Evolutionary conservation across 148 eudicot species (phyloP).

Genomic region (Silene latifolia): DNA sequence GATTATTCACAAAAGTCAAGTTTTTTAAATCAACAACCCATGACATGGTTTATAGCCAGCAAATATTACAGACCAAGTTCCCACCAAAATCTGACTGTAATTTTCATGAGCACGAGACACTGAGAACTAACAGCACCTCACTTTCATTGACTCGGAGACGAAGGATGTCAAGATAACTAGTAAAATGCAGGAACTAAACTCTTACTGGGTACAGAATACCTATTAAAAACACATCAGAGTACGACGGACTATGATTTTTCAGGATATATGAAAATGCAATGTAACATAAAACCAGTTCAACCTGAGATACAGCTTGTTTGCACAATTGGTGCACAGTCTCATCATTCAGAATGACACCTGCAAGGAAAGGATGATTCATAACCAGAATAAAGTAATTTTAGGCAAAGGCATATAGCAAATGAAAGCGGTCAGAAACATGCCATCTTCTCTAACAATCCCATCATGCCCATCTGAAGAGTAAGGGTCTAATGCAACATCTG

Average conservation of each 20-base stretch:
- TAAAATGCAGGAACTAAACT: neutral
- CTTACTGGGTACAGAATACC: neutral
- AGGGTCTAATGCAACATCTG: constrained; percentile 98
- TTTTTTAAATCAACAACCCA: neutral
- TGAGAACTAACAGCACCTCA: neutral
- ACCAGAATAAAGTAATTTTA: neutral
- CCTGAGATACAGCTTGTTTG: constrained; percentile 98
- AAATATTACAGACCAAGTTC: neutral
- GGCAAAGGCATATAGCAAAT: neutral
- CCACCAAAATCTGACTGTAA: neutral
- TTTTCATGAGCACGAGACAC: neutral
- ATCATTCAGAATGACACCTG: constrained; percentile 96
- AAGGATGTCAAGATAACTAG: neutral
- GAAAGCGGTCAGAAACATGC: constrained; percentile 25
- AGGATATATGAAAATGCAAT: no score
- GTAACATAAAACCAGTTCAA: constrained; percentile 16
- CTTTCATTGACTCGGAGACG: neutral
- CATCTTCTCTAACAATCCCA: constrained; percentile 98
- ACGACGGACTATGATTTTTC: neutral
- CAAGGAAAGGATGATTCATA: constrained; percentile 12
- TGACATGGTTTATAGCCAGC: neutral
- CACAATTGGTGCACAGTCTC: constrained; percentile 96
- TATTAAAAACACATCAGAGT: neutral
- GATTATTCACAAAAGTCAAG: neutral
- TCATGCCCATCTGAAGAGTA: constrained; percentile 98